Percentiles rank a stretch among this genome's conserved stretches.
These are phyloP conservation scores for Microascus cirrosus DNA, from an alignment of 2,329 filamentous ascomycete genomes.

Conservation along the genomic window DNA sequence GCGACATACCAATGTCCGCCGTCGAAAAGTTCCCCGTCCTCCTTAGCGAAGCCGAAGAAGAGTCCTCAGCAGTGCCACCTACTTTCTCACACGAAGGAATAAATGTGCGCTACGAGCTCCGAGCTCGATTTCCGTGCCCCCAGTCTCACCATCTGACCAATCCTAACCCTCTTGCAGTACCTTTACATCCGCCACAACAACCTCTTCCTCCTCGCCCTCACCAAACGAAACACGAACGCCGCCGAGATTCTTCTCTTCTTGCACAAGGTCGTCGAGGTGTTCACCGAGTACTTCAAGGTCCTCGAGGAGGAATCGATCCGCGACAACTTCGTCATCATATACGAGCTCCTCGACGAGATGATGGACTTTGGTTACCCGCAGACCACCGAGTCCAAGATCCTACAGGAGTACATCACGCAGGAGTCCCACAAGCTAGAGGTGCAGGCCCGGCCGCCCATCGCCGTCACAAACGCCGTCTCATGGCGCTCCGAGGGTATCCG, in stretches of 20 bases:
- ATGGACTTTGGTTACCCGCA: conserved; percentile 99
- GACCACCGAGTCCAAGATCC: conserved; percentile 95
- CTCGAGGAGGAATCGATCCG: conserved; percentile 97
- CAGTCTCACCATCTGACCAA: conserved; percentile 8
- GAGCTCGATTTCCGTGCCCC: not conserved
- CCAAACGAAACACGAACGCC: conserved; percentile 97
- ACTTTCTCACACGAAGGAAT: conserved; percentile 99
- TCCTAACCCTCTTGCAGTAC: conserved; percentile 47
- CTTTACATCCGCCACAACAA: conserved; percentile 99
- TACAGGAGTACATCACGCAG: conserved; percentile 98
- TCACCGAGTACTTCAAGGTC: conserved; percentile 99
- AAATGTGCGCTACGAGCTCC: conserved; percentile 69
- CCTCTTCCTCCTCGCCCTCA: conserved; percentile 92
- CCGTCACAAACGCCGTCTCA: conserved; percentile 94
- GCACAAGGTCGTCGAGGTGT: conserved; percentile 96
- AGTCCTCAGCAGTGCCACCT: conserved; percentile 91
- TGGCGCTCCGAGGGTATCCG: conserved; percentile 97
- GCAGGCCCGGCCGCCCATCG: conserved; percentile 89
- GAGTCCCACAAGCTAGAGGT: conserved; percentile 98
- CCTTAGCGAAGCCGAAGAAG: conserved; percentile 96
- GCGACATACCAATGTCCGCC: conserved; percentile 97
- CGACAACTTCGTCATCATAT: conserved; percentile 99
- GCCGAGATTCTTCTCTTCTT: conserved; percentile 97
- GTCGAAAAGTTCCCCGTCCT: conserved; percentile 97
- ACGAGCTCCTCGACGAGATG: conserved; percentile 98